These are phyloP conservation scores for Xylariaceae sp. DNA, from an alignment of 2,329 filamentous ascomycete genomes.

Conservation along the genomic window DNA sequence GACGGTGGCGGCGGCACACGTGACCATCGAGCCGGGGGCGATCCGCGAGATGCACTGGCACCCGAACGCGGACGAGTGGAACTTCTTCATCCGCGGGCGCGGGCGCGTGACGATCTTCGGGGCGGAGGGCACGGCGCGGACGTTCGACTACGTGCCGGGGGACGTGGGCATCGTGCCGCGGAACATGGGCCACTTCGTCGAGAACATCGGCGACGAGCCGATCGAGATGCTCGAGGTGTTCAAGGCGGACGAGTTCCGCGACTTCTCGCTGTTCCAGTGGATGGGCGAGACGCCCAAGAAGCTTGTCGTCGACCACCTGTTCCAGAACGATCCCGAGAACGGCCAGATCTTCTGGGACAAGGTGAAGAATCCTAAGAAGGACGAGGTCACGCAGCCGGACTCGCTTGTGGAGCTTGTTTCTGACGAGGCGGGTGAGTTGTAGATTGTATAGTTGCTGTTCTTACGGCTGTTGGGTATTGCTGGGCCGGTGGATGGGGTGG, in stretches of 20 bases:
- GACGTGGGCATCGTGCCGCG: constrained; percentile 73
- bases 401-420: constrained; percentile 7
- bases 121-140: constrained; percentile 63
- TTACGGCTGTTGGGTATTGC: too few species aligned
- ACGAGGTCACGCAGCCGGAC: constrained; percentile 43
- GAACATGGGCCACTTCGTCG: constrained; percentile 78
- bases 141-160: constrained; percentile 70
- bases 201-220: constrained; percentile 74
- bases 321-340: constrained; percentile 56
- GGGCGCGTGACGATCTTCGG: constrained; percentile 73
- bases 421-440: constrained; percentile 22
- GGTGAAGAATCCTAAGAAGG: constrained; percentile 59
- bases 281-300: constrained; percentile 66
- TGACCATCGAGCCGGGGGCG: constrained; percentile 66
- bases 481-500: too few species aligned
- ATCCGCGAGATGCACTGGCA: constrained; percentile 83
- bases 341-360: constrained; percentile 59
- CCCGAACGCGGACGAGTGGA: constrained; percentile 75
- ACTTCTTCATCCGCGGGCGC: constrained; percentile 68
- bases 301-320: constrained; percentile 63
- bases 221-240: constrained; percentile 75
- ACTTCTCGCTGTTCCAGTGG: constrained; percentile 73
- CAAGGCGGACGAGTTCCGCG: constrained; percentile 64
- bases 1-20: constrained; percentile 67
- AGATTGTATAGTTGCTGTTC: background rate